Evolutionary conservation across 805 yeast species (phyloP), one percentile per base, ranked within the genome.

Genomic region (Nematodospora valgi): DNA sequence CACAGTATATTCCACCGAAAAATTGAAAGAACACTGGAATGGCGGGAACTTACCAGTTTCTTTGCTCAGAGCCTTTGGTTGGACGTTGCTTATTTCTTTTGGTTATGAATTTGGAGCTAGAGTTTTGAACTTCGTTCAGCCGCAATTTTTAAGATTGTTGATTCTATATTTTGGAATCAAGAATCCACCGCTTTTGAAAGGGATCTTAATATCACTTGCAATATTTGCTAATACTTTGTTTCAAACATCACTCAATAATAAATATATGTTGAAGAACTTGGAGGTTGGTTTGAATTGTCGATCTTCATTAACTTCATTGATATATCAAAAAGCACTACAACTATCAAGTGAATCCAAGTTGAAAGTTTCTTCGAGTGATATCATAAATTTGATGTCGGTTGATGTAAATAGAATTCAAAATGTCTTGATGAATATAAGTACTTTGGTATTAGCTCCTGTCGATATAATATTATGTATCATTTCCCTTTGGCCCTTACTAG

Each of bases 331-430:
- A 56, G 70, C 93, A 0, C 64, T 88, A 38, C 66, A 56, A 13
- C 59, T 88, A n/a, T 79, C 94, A 2, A 72, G 78, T 6, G 80
- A 78, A 31, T 76, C 87, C 6, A 72, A 81, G 41, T 68, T 70
- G 21, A 67, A 71, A 12, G 64, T 73, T 44, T 61, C 86, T 2
- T 74, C 89, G 2, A 95, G 95, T 45, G 94, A 86, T 45, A 83
- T 87, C 34, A 72, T 86, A 45, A 86, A 85, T 49, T 68, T 82
- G 49, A 73, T 85, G 64, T 76, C 93, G 13, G 89, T 84, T 21
- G 96, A 87, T 62, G 78, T 84, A 9, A 62, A 64, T 31, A 68
- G 83, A 42, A 62, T 86, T 19, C 84, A 80, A 50, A 78, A 75
- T 24, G 58, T 83, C 35, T 56, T 76, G n/a, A 65, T 67, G 30